Base-by-base conservation (phyloP, 306 rosid species). In the Trichosanthes truncata region DNA sequence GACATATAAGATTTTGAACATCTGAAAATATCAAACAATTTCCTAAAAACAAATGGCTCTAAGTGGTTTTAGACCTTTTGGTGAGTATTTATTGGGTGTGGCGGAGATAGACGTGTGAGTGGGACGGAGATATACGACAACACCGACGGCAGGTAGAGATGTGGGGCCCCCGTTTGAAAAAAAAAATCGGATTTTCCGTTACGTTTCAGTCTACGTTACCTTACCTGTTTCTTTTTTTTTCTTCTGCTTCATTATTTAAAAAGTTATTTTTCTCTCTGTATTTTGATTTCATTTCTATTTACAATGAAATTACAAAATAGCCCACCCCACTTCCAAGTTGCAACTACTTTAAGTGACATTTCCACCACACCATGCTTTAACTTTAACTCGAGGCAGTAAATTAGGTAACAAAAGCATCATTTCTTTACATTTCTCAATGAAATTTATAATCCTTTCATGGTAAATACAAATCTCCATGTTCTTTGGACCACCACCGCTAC, bases 61-160 rank as follows among this genome's bases (percentile, higher is more conserved):
- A n/a, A n/a, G n/a, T n/a, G n/a, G n/a, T n/a, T n/a, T n/a, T n/a
- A n/a, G n/a, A n/a, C n/a, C n/a, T n/a, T n/a, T n/a, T 49, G 56
- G 56, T 21, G n/a, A 4, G 56, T 51, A 51, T 43, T 71, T 71
- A 71, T 71, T 71, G 76, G 21, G 55, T 71, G 36, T 26, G 77
- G 77, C 21, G 21, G 53, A 46, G 56, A 43, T 21, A 40, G 75
- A 68, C 48, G 73, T 35, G 75, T 38, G 77, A 72, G 59, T 15
- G 57, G 31, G 52, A 25, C 61, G 79, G 62, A 78, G n/a, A 78
- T 23, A 90, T 86, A 87, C 85, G 92, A 92, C 97, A 86, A 87
- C 90, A 86, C 97, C 90, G 90, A 86, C 93, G 91, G 89, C 89
- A 80, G 92, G 91, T 87, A 79, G 79, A 89, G 89, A 53, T 10